These are phyloP conservation scores for Piper betle DNA, from an alignment of 164 flowering plant genomes.

Conservation along the genomic window DNA sequence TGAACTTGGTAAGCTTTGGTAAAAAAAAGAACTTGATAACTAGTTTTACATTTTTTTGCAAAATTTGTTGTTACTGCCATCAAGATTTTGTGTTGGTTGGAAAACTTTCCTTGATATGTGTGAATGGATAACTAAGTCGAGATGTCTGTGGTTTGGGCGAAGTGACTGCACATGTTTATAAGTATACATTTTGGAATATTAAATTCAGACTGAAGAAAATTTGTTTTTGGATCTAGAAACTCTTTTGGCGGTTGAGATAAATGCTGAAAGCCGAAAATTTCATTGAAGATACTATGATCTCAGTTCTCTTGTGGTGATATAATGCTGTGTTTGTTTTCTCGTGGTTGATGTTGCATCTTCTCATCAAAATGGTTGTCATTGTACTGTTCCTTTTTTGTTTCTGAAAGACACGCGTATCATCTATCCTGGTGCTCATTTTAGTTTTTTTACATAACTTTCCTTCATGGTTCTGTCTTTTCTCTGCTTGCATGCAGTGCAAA, in stretches of 20 bases:
- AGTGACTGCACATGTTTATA: too few relatives aligned
- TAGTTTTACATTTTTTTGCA: too few relatives aligned
- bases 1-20: too few relatives aligned
- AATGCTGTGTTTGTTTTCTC: too few relatives aligned
- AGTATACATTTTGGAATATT: not conserved
- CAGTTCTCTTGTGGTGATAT: too few relatives aligned
- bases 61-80: too few relatives aligned
- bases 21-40: too few relatives aligned
- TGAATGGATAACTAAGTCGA: too few relatives aligned
- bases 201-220: not conserved
- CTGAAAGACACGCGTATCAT: not conserved
- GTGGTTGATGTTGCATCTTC: too few relatives aligned
- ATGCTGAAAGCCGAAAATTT: not conserved
- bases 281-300: not conserved
- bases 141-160: not conserved
- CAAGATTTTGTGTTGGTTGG: too few relatives aligned
- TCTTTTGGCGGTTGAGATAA: not conserved
- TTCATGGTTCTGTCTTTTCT: not conserved
- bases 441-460: not conserved
- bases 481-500: constrained; percentile 39
- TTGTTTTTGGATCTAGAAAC: not conserved
- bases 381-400: not conserved
- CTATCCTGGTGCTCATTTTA: too few relatives aligned
- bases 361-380: not conserved
- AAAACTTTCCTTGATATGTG: too few relatives aligned